Evolutionary conservation across 495 filamentous ascomycete genomes (phyloP).

Genomic region (Saxophila tyrrhenica): DNA sequence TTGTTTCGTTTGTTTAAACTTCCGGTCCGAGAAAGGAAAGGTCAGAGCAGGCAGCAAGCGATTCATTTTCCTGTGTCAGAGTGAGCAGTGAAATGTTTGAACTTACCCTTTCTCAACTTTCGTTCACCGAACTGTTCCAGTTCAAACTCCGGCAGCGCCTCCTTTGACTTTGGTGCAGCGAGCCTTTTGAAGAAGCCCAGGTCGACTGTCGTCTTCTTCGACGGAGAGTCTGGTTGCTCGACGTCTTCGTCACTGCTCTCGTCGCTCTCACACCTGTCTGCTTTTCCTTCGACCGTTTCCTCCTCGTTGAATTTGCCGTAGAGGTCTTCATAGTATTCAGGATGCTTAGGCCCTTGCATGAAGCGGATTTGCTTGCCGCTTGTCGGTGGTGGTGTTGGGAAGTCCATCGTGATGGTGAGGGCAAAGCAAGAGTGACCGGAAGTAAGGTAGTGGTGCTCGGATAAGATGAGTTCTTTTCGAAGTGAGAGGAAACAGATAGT

Average conservation of each 20-base stretch:
- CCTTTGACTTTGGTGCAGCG: not conserved
- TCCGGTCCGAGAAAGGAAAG: no score
- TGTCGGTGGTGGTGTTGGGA: not conserved
- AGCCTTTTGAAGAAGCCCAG: not conserved
- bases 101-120: no score
- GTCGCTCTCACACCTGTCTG: not conserved
- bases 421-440: no score
- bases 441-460: no score
- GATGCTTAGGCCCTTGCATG: not conserved
- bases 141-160: not conserved
- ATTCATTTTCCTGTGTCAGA: no score
- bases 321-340: constrained; percentile 12
- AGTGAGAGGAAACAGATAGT: no score
- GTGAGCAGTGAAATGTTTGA: no score
- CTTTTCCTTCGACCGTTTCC: not conserved
- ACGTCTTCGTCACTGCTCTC: not conserved
- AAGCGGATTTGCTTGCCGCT: not conserved
- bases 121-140: no score
- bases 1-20: not conserved
- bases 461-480: no score
- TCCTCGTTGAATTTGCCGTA: constrained; percentile 6
- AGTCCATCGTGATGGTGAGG: not conserved
- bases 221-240: no score
- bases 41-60: no score
- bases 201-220: no score